Conservation (phyloP, 176 grass and related monocot species). For the Thalia dealbata region DNA sequence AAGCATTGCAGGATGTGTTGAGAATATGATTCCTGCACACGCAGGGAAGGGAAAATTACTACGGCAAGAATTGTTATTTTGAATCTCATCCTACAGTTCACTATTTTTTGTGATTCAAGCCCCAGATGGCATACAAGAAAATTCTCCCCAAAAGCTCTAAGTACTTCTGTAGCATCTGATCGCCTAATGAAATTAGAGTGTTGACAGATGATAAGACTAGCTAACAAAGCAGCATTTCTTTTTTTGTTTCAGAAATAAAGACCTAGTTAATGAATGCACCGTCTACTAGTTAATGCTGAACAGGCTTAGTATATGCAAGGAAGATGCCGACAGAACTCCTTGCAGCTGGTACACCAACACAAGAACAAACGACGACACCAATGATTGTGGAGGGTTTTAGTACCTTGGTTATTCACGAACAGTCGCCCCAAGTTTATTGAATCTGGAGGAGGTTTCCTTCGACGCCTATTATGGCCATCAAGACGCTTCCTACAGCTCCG, state of each 20-base stretch:
- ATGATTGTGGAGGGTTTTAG: background rate
- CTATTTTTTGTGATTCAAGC: too few relatives aligned
- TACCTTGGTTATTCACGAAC: background rate
- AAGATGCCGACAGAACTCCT: background rate
- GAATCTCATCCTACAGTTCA: too few relatives aligned
- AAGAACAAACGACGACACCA: background rate
- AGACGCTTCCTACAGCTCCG: constrained; percentile 5
- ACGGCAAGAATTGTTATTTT: too few relatives aligned
- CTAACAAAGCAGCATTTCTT: background rate
- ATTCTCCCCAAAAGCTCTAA: too few relatives aligned
- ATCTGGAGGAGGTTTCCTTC: constrained; percentile 4
- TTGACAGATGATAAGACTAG: background rate
- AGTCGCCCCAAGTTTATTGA: background rate
- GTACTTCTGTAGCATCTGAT: too few relatives aligned
- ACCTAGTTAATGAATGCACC: too few relatives aligned
- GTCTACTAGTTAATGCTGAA: background rate
- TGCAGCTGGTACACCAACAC: background rate
- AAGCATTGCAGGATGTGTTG: background rate
- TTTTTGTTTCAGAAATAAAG: background rate
- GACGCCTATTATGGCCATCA: background rate
- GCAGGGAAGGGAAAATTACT: background rate
- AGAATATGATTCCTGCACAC: background rate
- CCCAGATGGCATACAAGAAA: too few relatives aligned
- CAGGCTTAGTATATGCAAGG: background rate
- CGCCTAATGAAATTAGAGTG: background rate